Evolutionary conservation across 805 yeast genomes (phyloP), one percentile per base, ranked within the genome.

Genomic region (Scheffersomyces ergatensis): DNA sequence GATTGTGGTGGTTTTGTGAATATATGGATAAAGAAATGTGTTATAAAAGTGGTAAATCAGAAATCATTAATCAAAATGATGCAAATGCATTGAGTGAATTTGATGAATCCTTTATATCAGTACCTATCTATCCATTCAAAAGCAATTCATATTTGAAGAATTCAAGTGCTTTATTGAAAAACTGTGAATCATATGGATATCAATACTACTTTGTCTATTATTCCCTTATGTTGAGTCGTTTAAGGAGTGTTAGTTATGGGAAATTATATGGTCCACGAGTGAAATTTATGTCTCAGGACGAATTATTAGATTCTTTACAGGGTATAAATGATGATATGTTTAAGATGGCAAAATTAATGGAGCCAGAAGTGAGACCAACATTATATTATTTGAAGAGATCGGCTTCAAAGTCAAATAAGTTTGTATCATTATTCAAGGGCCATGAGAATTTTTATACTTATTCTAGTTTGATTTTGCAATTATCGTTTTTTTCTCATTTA

Each of bases 1-100:
- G 48, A 11, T 31, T 65, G 3, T 63, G 70, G 70, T 49, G 57
- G 48, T 55, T 53, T 21, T 63, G 68, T 43, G 60, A 58, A 31
- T 48, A 46, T 32, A 33, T 54, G 18, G 69, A 64, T 29, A 49
- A 51, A 16, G 65, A 61, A 11, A 42, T 48, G 4, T 52, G 62
- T 34, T 65, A 56, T 41, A 60, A 62, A 24, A 50, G 53, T 36
- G 70, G 70, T 0, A 59, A 54, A 16, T 49, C 62, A 3, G 56
- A 63, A 5, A 38, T 58, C 33, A 52, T 62, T 8, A 53, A 54
- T 36, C 31, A 41, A 29, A 43, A 38, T 19, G 60, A 55, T 31
- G 51, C 54, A 9, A 37, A 59, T 3, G 50, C 59, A 1, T 46
- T 48, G 31, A 42, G 50, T 7, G 54, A 50, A 24, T 15, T 26